phyloP scores from a whole-genome alignment of 2,329 filamentous ascomycete genomes.

The Elsinoe perseae region DNA sequence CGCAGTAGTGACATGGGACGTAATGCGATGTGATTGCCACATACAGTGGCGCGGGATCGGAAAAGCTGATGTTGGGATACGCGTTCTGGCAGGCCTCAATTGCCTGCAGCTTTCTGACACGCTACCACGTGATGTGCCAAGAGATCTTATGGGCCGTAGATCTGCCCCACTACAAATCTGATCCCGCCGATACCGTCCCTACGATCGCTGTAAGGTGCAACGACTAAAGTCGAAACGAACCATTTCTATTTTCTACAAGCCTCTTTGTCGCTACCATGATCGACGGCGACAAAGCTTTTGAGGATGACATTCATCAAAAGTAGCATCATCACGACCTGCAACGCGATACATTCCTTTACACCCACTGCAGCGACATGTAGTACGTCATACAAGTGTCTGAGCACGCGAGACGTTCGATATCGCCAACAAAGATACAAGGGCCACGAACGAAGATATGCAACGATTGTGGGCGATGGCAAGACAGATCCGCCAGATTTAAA shows the following conservation, averaged over 20 bases:
- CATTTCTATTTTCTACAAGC: not conserved
- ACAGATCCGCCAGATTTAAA: slow-evolving; percentile 19
- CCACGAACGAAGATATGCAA: slow-evolving; percentile 25
- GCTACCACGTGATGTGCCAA: slow-evolving; percentile 8
- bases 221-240: not conserved
- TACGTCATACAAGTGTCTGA: slow-evolving; percentile 16
- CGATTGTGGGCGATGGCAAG: slow-evolving; percentile 24
- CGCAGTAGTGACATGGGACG: not conserved
- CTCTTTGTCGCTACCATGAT: slow-evolving; percentile 10
- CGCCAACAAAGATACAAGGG: not conserved
- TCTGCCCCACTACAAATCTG: slow-evolving; percentile 7
- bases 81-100: slow-evolving; percentile 7
- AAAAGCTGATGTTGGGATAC: not conserved
- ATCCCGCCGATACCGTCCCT: not conserved
- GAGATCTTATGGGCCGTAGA: slow-evolving; percentile 2
- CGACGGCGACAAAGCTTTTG: not conserved
- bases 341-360: slow-evolving; percentile 7
- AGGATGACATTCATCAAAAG: slow-evolving; percentile 8
- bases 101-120: not conserved
- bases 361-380: slow-evolving; percentile 3
- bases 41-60: not conserved
- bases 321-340: slow-evolving; percentile 4
- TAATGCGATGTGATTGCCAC: not conserved
- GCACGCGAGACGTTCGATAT: slow-evolving; percentile 15
- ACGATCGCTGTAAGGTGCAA: not conserved